Evolutionary conservation across 1,284 basidiomycete genomes (phyloP), one percentile per base, ranked within the genome.

Genomic region (Termitomyces sp.): DNA sequence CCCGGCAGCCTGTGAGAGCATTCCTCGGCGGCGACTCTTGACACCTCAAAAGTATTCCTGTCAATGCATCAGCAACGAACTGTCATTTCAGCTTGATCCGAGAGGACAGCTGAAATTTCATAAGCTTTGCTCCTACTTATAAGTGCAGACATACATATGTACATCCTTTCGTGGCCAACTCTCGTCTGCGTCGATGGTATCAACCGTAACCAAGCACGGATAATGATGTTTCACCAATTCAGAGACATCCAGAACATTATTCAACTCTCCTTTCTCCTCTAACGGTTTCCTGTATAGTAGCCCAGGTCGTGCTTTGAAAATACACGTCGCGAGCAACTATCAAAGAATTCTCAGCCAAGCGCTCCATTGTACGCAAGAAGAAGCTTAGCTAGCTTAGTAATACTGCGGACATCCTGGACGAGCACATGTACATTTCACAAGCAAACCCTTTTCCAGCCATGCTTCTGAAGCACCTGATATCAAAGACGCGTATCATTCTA

Each of bases 21-120:
- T 21, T 48, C 26, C 26, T 45, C 31, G 47, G 46, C 49, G 49
- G 49, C 45, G 54, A 52, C 48, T 40, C 28, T 51, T 51, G 38
- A 40, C 16, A 40, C 38, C 37, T 18, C 9, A 30, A 5, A 5
- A 21, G n/a, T 16, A 16, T 24, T 45, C 14, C 31, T 46, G 13
- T 37, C 3, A 11, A 45, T 45, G 8, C 43, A 51, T 37, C 40
- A 53, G 28, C 52, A 46, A 49, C 41, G 50, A 52, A 31, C 31
- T 46, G 50, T 14, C 51, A 37, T 46, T 9, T 31, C n/a, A 40
- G 24, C 31, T 30, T 53, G 52, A 53, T 53, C 46, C 52, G 46
- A 24, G 31, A 46, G 38, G 43, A 42, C 31, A 52, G 13, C 26
- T 2, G 28, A 30, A 30, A 30, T 30, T 24, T 9, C 21, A 10